A percentile compares a stretch with the other conserved stretches of the same genome.
These are phyloP conservation scores for Amaranthus hypochondriacus DNA, from an alignment of 148 eudicot genomes.

Conservation along the genomic window DNA sequence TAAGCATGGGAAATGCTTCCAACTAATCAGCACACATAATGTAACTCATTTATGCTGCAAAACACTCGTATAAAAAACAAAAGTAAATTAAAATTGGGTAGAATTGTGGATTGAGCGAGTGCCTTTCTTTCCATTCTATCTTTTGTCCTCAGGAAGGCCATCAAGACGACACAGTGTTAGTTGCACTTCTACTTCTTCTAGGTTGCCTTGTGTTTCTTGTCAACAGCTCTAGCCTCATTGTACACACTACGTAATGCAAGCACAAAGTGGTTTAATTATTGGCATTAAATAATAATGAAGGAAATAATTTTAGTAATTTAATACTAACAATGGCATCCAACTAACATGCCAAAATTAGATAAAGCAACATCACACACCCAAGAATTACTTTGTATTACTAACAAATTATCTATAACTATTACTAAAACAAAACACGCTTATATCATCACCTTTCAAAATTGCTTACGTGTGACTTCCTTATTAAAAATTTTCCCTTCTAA, in stretches of 20 bases:
- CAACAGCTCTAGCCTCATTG: conserved; percentile 95
- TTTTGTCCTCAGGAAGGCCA: conserved; percentile 87
- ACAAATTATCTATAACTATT: too few species aligned
- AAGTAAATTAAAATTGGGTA: not conserved
- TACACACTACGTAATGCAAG: conserved; percentile 93
- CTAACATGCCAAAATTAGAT: too few species aligned
- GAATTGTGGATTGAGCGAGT: not conserved
- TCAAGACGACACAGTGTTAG: conserved; percentile 63
- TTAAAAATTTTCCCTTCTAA: too few species aligned
- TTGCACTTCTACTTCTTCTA: conserved; percentile 89
- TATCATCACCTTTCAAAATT: too few species aligned
- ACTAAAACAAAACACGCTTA: too few species aligned
- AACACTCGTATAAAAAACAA: not conserved
- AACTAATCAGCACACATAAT: not conserved
- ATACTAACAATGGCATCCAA: too few species aligned
- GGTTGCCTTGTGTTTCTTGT: conserved; percentile 87
- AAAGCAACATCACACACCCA: too few species aligned
- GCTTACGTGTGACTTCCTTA: too few species aligned
- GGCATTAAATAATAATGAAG: too few species aligned
- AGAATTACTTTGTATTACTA: too few species aligned
- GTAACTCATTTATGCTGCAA: not conserved
- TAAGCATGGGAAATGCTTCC: not conserved
- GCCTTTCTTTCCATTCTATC: conserved; percentile 87
- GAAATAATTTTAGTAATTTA: too few species aligned
- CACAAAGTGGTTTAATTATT: conserved; percentile 27